Evolutionary conservation across 495 filamentous ascomycete genomes (phyloP).

Genomic region (Poronia punctata): DNA sequence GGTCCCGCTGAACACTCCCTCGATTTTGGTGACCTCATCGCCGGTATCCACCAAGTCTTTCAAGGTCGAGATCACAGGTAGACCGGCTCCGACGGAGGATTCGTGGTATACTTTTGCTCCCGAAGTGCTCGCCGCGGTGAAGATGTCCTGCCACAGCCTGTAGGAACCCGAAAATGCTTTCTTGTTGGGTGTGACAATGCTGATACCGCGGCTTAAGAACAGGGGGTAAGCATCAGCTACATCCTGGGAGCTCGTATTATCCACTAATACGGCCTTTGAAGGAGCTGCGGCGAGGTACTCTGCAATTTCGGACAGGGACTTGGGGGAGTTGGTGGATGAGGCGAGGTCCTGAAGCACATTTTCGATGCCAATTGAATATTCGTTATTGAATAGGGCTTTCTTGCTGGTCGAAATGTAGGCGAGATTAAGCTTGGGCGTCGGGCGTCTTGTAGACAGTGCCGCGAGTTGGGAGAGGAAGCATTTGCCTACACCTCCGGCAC

Average conservation of each 20-base stretch:
- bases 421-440: conserved; percentile 56
- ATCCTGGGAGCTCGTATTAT: conserved; percentile 84
- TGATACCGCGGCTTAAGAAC: conserved; percentile 72
- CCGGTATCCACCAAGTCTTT: conserved; percentile 85
- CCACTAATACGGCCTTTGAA: conserved; percentile 69
- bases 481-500: conserved; percentile 87
- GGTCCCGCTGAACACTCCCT: conserved; percentile 94
- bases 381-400: conserved; percentile 60
- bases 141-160: conserved; percentile 75
- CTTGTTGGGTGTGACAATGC: conserved; percentile 93
- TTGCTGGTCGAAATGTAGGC: conserved; percentile 75
- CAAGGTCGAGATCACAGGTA: conserved; percentile 86
- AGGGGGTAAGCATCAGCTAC: conserved; percentile 72
- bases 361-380: conserved; percentile 52
- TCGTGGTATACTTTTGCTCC: conserved; percentile 86
- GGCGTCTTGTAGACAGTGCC: conserved; percentile 45
- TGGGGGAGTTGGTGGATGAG: conserved; percentile 48
- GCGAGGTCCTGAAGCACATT: conserved; percentile 50
- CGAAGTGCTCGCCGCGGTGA: conserved; percentile 51
- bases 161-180: conserved; percentile 82
- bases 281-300: conserved; percentile 65
- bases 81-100: conserved; percentile 82
- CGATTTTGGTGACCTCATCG: conserved; percentile 78
- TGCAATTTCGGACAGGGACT: conserved; percentile 59
- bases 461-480: conserved; percentile 79